phyloP scores from a whole-genome alignment of 805 yeast genomes.

The Kuraishia molischiana region DNA sequence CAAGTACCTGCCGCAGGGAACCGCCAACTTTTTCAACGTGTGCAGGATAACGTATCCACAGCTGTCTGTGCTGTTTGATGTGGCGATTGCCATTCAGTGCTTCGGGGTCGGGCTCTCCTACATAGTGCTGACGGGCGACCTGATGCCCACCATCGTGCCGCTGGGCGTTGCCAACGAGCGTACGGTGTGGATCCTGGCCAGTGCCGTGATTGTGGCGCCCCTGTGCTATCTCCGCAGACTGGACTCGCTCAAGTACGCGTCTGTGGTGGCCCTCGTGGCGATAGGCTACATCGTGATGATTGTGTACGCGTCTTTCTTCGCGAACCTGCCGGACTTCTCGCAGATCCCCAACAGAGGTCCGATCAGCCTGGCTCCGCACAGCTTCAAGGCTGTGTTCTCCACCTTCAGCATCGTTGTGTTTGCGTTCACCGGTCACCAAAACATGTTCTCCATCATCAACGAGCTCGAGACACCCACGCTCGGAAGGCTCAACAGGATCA shows the following conservation, averaged over 20 bases:
- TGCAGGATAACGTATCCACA: conserved; percentile 66
- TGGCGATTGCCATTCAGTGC: conserved; percentile 68
- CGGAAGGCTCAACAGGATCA: conserved; percentile 34
- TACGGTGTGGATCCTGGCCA: conserved; percentile 44
- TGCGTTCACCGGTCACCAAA: conserved; percentile 79
- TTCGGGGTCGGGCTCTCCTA: conserved; percentile 72
- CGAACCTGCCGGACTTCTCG: conserved; percentile 16
- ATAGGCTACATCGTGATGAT: conserved; percentile 52
- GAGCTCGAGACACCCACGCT: conserved; percentile 51
- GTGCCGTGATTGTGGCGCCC: conserved; percentile 49
- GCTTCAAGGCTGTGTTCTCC: conserved; percentile 36
- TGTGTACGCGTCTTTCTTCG: conserved; percentile 39
- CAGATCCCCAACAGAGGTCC: conserved; percentile 38
- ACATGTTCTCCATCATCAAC: conserved; percentile 66
- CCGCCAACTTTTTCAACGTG: conserved; percentile 63
- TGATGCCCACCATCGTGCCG: conserved; percentile 47
- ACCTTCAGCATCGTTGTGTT: conserved; percentile 69
- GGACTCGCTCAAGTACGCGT: conserved; percentile 63
- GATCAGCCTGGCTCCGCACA: conserved; percentile 31
- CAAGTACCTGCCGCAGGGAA: conserved; percentile 41
- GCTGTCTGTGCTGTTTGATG: conserved; percentile 60
- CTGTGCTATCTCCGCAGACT: conserved; percentile 49
- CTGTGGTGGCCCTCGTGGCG: conserved; percentile 59
- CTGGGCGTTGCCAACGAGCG: conserved; percentile 26
- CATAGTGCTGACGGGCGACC: conserved; percentile 66